A percentile compares a stretch with the other conserved stretches of the same genome.
Conservation (phyloP, 2,329 filamentous ascomycete species). For the Ophiostoma perfectum region DNA sequence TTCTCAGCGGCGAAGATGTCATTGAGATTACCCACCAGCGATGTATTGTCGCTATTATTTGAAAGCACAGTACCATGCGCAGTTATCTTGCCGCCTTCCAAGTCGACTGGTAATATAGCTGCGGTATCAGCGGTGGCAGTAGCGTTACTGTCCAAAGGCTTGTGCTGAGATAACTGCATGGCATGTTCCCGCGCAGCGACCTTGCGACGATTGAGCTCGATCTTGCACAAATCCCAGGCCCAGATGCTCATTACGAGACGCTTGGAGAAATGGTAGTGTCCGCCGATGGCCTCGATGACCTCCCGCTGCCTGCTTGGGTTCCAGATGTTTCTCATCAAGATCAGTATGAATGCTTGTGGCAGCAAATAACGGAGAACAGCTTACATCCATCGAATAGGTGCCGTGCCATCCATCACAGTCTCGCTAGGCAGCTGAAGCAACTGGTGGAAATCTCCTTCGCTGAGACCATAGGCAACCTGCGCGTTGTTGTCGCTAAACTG, state of each 20-base stretch:
- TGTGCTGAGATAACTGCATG: neutral
- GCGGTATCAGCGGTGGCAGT: neutral
- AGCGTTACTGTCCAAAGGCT: neutral
- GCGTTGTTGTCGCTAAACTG: slow-evolving; percentile 55
- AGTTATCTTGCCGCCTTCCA: slow-evolving; percentile 15
- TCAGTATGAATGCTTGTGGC: neutral
- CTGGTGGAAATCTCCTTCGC: slow-evolving; percentile 37
- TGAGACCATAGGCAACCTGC: slow-evolving; percentile 52
- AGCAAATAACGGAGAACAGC: neutral
- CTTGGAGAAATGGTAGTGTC: slow-evolving; percentile 62
- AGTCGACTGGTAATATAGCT: neutral
- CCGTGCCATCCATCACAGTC: slow-evolving; percentile 29
- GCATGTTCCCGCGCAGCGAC: neutral
- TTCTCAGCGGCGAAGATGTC: slow-evolving; percentile 26
- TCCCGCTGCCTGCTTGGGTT: slow-evolving; percentile 55
- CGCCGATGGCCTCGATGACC: slow-evolving; percentile 50
- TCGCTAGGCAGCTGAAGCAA: slow-evolving; percentile 33
- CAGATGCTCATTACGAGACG: slow-evolving; percentile 58
- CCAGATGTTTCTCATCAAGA: slow-evolving; percentile 54
- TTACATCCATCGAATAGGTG: slow-evolving; percentile 60
- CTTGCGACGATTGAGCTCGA: neutral
- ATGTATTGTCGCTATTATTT: neutral
- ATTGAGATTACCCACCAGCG: neutral
- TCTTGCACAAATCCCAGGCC: slow-evolving; percentile 36
- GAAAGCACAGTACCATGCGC: neutral